Evolutionary conservation across 495 filamentous ascomycete species (phyloP), one percentile per base, ranked within the genome.

Genomic region (Neurospora sp.): DNA sequence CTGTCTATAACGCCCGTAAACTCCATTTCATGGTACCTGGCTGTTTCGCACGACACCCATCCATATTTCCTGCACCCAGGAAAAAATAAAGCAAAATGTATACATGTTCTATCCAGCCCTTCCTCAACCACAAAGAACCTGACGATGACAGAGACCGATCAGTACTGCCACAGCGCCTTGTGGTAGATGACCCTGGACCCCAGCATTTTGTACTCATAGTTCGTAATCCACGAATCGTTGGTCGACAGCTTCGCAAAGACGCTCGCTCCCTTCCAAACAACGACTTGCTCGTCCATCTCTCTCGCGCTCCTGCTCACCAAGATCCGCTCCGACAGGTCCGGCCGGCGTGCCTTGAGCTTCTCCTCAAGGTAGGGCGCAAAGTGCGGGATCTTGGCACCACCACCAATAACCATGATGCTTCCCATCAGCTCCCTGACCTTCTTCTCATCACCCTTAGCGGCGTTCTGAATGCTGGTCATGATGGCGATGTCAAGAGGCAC

Each of bases 201-300:
- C 54, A 97, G 81, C 75, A 93, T 88, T 80, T 98, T 93, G 83
- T 96, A 98, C 83, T 98, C 96, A 72, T 91, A 84, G 72, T 89
- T 86, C 1, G 91, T 91, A 76, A 98, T 93, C 96, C 96, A 98
- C 81, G 91, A 93, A 83, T 99, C 96, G 82, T 98, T 97, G 11
- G 92, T 93, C 39, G 86, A 84, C 79, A 99, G 84, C 83, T 97
- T 95, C n/a, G 93, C 94, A 86, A 98, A 99, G 38, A 99, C 93
- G 78, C 94, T 97, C 4, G 92, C 96, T 2, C 96, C 96, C 86
- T 99, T 99, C 96, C 96, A 99, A 8, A 92, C 91, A 39, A 98
- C 92, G 7, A 97, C 94, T 80, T 97, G 93, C 31, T 93, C 92
- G 80, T 98, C 96, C 79, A 99, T 88, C 77, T 99, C 96, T 75